phyloP scores from a whole-genome alignment of 805 yeast genomes.

The Wickerhamiella occidentalis region DNA sequence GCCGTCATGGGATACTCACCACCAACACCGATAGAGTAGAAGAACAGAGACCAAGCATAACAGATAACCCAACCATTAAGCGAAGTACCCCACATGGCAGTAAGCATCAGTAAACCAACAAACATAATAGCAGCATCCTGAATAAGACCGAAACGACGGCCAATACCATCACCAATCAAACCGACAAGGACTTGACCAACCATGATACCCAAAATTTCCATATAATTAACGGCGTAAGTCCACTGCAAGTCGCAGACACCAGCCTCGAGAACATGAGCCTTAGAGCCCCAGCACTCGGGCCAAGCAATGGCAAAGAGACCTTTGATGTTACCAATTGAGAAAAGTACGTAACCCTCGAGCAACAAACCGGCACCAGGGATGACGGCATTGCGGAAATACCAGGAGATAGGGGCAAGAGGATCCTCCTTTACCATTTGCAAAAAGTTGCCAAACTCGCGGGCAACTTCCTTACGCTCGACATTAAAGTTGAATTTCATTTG shows the following conservation, averaged over 20 bases:
- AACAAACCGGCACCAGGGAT: slow-evolving; percentile 32
- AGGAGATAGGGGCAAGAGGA: slow-evolving; percentile 28
- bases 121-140: slow-evolving; percentile 47
- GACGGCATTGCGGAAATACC: slow-evolving; percentile 29
- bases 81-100: slow-evolving; percentile 45
- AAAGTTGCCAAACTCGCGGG: slow-evolving; percentile 21
- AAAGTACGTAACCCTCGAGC: slow-evolving; percentile 30
- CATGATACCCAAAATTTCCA: slow-evolving; percentile 38
- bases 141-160: slow-evolving; percentile 49
- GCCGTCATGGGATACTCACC: slow-evolving; percentile 60
- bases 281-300: slow-evolving; percentile 30
- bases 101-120: slow-evolving; percentile 44
- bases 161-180: slow-evolving; percentile 43
- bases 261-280: slow-evolving; percentile 10
- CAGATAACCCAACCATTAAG: slow-evolving; percentile 47
- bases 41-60: slow-evolving; percentile 37
- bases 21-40: slow-evolving; percentile 43
- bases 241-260: slow-evolving; percentile 27
- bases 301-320: slow-evolving; percentile 26
- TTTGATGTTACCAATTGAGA: slow-evolving; percentile 29
- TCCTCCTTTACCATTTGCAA: slow-evolving; percentile 25
- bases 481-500: slow-evolving; percentile 22
- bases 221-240: slow-evolving; percentile 28
- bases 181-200: slow-evolving; percentile 52
- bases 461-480: slow-evolving; percentile 24